Percentiles rank a stretch among this genome's conserved stretches.
Conservation (phyloP, 2,329 filamentous ascomycete genomes). For the Cercospora zeae-maydis region DNA sequence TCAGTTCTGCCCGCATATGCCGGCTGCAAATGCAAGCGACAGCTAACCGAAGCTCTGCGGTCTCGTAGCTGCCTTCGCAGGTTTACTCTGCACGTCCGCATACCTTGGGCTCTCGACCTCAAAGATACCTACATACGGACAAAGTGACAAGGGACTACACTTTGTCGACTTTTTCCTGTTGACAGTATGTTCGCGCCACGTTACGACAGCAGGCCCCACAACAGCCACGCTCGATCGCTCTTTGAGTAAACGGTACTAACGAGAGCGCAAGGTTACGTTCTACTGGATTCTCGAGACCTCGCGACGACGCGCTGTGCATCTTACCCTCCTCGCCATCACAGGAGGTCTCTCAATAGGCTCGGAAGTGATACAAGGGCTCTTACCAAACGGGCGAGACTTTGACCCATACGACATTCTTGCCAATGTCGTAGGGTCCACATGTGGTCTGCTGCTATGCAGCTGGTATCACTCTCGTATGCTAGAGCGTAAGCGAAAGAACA, state of each 20-base stretch:
- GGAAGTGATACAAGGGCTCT: slow-evolving; percentile 69
- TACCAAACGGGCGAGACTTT: slow-evolving; percentile 59
- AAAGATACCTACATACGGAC: slow-evolving; percentile 60
- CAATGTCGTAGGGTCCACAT: slow-evolving; percentile 75
- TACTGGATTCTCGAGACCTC: slow-evolving; percentile 97
- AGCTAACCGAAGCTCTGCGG: slow-evolving; percentile 7
- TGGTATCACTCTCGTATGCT: slow-evolving; percentile 97
- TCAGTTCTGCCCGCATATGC: neutral
- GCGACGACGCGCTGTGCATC: slow-evolving; percentile 76
- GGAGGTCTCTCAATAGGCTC: slow-evolving; percentile 67
- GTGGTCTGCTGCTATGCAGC: slow-evolving; percentile 68
- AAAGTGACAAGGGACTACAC: slow-evolving; percentile 81
- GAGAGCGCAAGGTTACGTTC: slow-evolving; percentile 51
- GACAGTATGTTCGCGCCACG: slow-evolving; percentile 51
- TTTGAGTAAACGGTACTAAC: neutral
- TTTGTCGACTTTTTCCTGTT: slow-evolving; percentile 84
- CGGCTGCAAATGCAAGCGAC: neutral
- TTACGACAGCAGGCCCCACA: neutral
- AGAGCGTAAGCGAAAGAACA: slow-evolving; percentile 73
- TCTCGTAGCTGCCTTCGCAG: slow-evolving; percentile 45
- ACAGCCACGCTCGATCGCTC: neutral
- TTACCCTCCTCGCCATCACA: slow-evolving; percentile 79
- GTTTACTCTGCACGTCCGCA: slow-evolving; percentile 65
- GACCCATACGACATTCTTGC: slow-evolving; percentile 84
- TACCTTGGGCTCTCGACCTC: slow-evolving; percentile 71